Evolutionary conservation across 139 green algal species (phyloP).

Genomic region (Deuterostichococcus epilithicus): DNA sequence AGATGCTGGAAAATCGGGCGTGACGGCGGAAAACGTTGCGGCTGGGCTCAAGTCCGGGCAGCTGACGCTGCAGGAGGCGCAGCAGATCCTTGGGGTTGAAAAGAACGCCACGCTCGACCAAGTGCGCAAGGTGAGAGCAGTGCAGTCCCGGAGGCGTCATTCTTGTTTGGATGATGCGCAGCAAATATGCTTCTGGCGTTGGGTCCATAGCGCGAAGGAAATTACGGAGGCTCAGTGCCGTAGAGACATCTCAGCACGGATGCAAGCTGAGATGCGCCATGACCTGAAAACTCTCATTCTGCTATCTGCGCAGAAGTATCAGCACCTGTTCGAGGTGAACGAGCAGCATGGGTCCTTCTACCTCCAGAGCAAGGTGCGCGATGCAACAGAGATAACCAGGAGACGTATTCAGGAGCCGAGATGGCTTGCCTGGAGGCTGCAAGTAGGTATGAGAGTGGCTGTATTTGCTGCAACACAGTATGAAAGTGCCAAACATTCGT

Average conservation of each 20-base stretch:
- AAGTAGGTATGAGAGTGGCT: no score
- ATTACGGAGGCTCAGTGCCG: background rate
- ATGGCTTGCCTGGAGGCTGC: no score
- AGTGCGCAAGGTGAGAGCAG: conserved; percentile 64
- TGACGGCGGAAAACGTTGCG: conserved; percentile 63
- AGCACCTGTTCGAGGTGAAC: conserved; percentile 80
- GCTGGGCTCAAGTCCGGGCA: conserved; percentile 30
- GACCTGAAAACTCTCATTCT: background rate
- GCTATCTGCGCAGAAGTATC: conserved; percentile 50
- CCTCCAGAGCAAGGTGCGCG: conserved; percentile 82
- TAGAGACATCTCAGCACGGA: background rate
- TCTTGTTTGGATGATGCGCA: background rate
- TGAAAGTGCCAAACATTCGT: no score
- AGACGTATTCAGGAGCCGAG: no score
- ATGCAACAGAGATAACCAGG: conserved; percentile 18
- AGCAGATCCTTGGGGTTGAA: conserved; percentile 71
- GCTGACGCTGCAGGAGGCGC: conserved; percentile 73
- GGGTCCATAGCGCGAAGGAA: background rate
- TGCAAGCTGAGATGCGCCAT: background rate
- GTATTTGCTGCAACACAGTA: no score
- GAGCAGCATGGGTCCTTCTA: conserved; percentile 89
- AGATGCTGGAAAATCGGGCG: conserved; percentile 75
- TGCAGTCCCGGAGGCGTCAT: background rate
- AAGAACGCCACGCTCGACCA: conserved; percentile 57
- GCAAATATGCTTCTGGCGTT: background rate